Evolutionary conservation across 495 filamentous ascomycete genomes (phyloP), one percentile per base, ranked within the genome.

Genomic region (Aspergillus diversus): DNA sequence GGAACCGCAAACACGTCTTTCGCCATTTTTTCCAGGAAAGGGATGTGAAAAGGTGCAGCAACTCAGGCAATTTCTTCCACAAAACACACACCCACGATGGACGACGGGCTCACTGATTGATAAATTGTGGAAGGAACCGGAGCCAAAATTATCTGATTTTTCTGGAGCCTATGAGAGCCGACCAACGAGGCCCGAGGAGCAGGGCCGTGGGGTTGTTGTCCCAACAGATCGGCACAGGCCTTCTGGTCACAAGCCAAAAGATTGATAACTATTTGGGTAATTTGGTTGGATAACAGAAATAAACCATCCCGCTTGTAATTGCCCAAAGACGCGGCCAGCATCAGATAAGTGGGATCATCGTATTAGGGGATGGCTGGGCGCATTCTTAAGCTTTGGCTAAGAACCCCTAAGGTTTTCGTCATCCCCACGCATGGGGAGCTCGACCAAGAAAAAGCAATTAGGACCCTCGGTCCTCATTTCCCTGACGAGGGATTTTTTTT

Each of bases 1-100:
- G 78, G 78, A 55, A 79, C 75, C 48, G 78, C 73, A 69, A 80
- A 80, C 42, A 80, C 72, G 50, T 71, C 60, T 47, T 66, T 66
- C 68, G 75, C 77, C 53, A 62, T 70, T 1, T 54, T 54, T 27
- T 4, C 33, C 11, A 33, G 16, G 27, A 34, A 16, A 11, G 27
- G 17, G 47, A 50, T 11, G 47, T 21, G 21, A 5, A 69, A 71
- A 49, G 21, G 21, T 27, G 21, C 21, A 27, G 2, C 21, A 27
- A 27, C 21, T 27, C 21, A 1, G 21, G 21, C 21, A 27, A 27
- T 27, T 27, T 27, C 21, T 27, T 27, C 21, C 21, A 27, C 21
- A 27, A 27, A 27, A 27, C 21, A 27, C 21, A 27, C 21, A 37
- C n/a, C 13, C n/a, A 17, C 15, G n/a, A 11, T 17, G 12, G 12